A percentile compares a stretch with the other conserved stretches of the same genome.
phyloP scores from a whole-genome alignment of 176 grass and related monocot genomes.

The Themeda triandra region DNA sequence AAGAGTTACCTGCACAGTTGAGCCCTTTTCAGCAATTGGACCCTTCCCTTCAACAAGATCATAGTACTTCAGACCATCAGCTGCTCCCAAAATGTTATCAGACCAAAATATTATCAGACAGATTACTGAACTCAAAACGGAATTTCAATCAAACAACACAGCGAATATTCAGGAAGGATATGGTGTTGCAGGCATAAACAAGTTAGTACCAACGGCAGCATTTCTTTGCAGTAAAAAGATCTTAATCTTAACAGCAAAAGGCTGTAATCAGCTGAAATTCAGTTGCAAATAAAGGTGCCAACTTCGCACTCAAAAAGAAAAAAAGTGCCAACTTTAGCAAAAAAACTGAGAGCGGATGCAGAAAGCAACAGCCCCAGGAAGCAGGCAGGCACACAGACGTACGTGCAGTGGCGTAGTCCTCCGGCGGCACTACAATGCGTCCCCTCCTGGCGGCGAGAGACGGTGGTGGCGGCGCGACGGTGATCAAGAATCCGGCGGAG shows the following conservation, averaged over 20 bases:
- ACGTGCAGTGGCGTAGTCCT: constrained; percentile 52
- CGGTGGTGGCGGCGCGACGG: constrained; percentile 20
- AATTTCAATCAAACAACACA: not conserved
- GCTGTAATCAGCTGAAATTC: not conserved
- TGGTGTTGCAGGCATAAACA: not conserved
- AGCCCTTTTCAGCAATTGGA: constrained; percentile 63
- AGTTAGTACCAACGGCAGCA: not conserved
- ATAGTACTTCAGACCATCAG: constrained; percentile 88
- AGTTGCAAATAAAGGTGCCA: not conserved
- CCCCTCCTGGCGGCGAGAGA: constrained; percentile 48
- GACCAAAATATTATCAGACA: constrained; percentile 19
- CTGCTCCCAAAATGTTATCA: constrained; percentile 35
- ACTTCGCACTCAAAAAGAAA: not conserved
- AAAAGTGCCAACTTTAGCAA: not conserved
- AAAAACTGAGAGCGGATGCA: not conserved
- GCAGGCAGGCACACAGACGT: not conserved
- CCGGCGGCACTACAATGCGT: constrained; percentile 33
- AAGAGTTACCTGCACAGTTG: constrained; percentile 51
- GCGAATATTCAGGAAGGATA: not conserved
- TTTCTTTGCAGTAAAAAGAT: not conserved
- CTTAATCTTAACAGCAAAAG: not conserved
- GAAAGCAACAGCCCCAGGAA: not conserved
- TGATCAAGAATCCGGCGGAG: constrained; percentile 31
- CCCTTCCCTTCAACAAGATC: constrained; percentile 81
- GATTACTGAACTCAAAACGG: not conserved